Percentiles rank a stretch among this genome's conserved stretches.
phyloP scores from a whole-genome alignment of 139 green algal species.

The Gonium pectorale region DNA sequence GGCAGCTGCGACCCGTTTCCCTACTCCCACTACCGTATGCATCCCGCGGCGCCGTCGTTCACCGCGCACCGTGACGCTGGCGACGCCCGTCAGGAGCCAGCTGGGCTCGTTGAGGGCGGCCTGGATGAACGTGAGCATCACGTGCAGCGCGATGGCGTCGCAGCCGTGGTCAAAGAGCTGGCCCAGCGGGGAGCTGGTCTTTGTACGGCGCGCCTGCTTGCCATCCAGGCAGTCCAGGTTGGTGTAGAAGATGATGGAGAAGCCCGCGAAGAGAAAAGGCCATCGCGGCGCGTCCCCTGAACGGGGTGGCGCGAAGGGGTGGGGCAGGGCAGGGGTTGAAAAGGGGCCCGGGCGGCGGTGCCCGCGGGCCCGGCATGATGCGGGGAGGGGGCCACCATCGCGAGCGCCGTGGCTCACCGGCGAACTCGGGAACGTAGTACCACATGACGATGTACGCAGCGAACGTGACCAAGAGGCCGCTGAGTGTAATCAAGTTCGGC shows the following conservation, averaged over 20 bases:
- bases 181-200: slow-evolving; percentile 89
- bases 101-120: slow-evolving; percentile 49
- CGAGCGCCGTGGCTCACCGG: slow-evolving; percentile 56
- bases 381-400: no score
- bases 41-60: not conserved
- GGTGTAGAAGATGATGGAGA: slow-evolving; percentile 74
- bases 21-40: no score
- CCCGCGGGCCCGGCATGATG: no score
- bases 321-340: no score
- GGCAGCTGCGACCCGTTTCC: no score
- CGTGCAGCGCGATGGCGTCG: slow-evolving; percentile 86
- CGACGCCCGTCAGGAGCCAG: slow-evolving; percentile 1
- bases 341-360: no score
- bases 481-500: slow-evolving; percentile 94
- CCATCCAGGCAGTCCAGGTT: slow-evolving; percentile 96
- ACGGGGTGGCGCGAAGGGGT: no score
- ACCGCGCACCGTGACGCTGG: slow-evolving; percentile 10
- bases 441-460: slow-evolving; percentile 68
- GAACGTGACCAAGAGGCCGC: slow-evolving; percentile 75
- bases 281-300: slow-evolving; percentile 69
- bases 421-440: slow-evolving; percentile 75
- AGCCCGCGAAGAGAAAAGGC: slow-evolving; percentile 70
- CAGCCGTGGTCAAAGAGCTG: slow-evolving; percentile 98
- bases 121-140: slow-evolving; percentile 72
- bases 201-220: slow-evolving; percentile 94